Conservation (phyloP, 179 eudicot species). For the Pouteria campechiana region DNA sequence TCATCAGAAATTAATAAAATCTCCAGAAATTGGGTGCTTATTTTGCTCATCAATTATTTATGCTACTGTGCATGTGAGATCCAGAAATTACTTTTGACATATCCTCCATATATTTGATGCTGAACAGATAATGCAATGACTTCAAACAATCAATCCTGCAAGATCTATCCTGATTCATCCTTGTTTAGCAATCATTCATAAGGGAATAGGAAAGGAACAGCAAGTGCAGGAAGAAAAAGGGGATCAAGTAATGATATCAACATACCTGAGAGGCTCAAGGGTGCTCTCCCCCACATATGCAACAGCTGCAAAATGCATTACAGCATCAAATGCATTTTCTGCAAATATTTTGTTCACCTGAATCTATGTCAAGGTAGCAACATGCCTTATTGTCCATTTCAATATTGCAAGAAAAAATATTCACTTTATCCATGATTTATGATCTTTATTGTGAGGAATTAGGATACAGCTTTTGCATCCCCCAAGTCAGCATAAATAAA, state of each 20-base stretch:
- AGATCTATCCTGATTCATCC: too few species aligned
- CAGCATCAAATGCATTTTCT: conserved; percentile 89
- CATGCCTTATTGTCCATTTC: background rate
- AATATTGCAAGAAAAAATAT: background rate
- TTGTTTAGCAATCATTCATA: too few species aligned
- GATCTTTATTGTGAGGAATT: too few species aligned
- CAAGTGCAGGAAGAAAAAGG: background rate
- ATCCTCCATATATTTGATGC: too few species aligned
- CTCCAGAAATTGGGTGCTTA: too few species aligned
- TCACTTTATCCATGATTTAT: background rate
- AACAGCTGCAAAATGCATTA: conserved; percentile 94
- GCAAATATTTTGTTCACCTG: conserved; percentile 73
- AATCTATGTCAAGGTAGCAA: conserved; percentile 23
- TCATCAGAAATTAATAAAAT: too few species aligned
- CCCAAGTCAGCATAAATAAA: conserved; percentile 88
- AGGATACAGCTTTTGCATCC: conserved; percentile 80
- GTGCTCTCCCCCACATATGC: conserved; percentile 99
- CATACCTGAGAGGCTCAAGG: conserved; percentile 79
- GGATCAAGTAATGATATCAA: background rate
- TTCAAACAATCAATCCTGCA: too few species aligned
- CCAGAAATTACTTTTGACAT: too few species aligned
- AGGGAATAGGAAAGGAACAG: too few species aligned
- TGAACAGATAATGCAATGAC: too few species aligned
- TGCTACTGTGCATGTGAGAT: too few species aligned
- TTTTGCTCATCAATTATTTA: too few species aligned